Evolutionary conservation across 768 basidiomycete genomes (phyloP).

Genomic region (Pleurotus ostreatus): DNA sequence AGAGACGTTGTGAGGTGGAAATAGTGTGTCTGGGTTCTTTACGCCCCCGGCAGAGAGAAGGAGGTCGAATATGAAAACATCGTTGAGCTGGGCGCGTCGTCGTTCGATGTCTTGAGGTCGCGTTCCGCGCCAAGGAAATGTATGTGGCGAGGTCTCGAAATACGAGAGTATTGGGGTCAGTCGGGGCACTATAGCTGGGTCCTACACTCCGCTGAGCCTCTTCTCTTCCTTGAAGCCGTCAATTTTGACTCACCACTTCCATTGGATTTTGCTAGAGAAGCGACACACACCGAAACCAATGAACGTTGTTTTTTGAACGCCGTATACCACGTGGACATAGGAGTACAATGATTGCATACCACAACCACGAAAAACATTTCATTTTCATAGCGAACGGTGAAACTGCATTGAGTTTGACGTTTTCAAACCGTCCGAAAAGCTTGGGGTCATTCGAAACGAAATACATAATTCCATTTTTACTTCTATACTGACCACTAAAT

Average conservation of each 20-base stretch:
- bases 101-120: slow-evolving; percentile 54
- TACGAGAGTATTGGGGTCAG: slow-evolving; percentile 23
- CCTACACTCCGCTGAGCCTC: slow-evolving; percentile 17
- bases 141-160: slow-evolving; percentile 49
- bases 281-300: too few relatives aligned
- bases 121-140: slow-evolving; percentile 59
- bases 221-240: slow-evolving; percentile 13
- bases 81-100: slow-evolving; percentile 57
- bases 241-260: slow-evolving; percentile 1
- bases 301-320: too few relatives aligned
- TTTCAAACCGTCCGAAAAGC: too few relatives aligned
- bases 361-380: too few relatives aligned
- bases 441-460: too few relatives aligned
- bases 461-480: too few relatives aligned
- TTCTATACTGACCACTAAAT: too few relatives aligned
- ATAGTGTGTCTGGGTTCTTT: slow-evolving; percentile 53
- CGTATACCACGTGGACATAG: too few relatives aligned
- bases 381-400: too few relatives aligned
- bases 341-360: too few relatives aligned
- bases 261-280: neutral
- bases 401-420: too few relatives aligned
- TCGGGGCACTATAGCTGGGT: slow-evolving; percentile 11
- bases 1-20: slow-evolving; percentile 59
- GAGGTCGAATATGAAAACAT: slow-evolving; percentile 70
- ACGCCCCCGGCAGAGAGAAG: slow-evolving; percentile 65